Evolutionary conservation across 495 filamentous ascomycete genomes (phyloP).

Genomic region (Penicillium samsonianum): DNA sequence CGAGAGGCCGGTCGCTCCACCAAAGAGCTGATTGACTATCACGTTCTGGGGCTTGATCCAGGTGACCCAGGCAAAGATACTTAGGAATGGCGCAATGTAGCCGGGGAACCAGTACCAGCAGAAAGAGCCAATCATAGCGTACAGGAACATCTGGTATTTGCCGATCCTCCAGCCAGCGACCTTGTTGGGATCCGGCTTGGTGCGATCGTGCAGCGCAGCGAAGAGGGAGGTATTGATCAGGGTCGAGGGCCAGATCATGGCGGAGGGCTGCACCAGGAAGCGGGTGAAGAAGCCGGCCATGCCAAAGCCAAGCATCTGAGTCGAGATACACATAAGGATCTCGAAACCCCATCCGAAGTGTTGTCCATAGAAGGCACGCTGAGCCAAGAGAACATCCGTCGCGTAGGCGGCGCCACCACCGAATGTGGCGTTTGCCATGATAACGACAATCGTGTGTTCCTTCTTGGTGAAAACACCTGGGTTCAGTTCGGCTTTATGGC

Average conservation of each 20-base stretch:
- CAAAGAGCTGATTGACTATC: constrained; percentile 59
- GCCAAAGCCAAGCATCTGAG: constrained; percentile 71
- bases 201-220: constrained; percentile 69
- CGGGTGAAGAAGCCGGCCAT: constrained; percentile 68
- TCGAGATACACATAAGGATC: constrained; percentile 66
- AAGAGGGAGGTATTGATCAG: constrained; percentile 67
- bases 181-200: constrained; percentile 54
- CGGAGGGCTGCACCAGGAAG: constrained; percentile 60
- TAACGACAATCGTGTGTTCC: constrained; percentile 71
- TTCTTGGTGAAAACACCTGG: constrained; percentile 76
- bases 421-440: constrained; percentile 62
- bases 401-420: constrained; percentile 60
- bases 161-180: constrained; percentile 66
- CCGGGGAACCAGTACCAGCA: constrained; percentile 63
- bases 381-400: constrained; percentile 66
- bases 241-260: constrained; percentile 75
- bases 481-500: constrained; percentile 59
- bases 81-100: constrained; percentile 49
- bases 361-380: constrained; percentile 66
- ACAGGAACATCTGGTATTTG: constrained; percentile 65
- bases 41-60: constrained; percentile 55
- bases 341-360: constrained; percentile 68
- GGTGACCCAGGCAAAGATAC: constrained; percentile 48
- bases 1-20: constrained; percentile 60
- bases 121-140: constrained; percentile 58